Evolutionary conservation across 305 asterid genomes (phyloP), one percentile per base, ranked within the genome.

Genomic region (Galium porrigens): DNA sequence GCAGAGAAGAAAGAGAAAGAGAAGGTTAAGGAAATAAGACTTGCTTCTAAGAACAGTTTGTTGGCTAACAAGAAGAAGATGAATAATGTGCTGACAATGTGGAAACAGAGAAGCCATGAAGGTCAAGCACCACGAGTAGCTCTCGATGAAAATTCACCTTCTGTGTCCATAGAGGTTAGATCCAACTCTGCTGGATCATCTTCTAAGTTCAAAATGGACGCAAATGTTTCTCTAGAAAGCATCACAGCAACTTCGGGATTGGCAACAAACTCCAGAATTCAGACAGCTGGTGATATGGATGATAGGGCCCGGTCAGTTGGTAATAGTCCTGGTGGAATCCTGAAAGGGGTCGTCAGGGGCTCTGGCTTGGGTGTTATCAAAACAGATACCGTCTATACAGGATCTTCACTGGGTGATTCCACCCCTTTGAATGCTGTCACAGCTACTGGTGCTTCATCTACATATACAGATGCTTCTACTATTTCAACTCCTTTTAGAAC

Each of bases 1-100:
- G 99, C 97, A 41, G 97, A 92, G 79, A 92, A 89, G 86, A 92
- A 87, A 80, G 99, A 89, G 81, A 92, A 84, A 80, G 99, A 89
- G 74, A 89, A 78, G 66, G 42, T 82, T 27, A 92, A 92, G 73
- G 99, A 92, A 78, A 92, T 89, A 51, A 87, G 67, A 72, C 91
- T 92, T 34, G 96, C 99, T 57, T 91, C 98, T 37, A 92, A 89
- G 73, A 89, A 86, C 77, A 92, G 97, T 77, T 81, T 92, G 66
- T 76, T 92, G 76, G 99, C 99, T 64, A 92, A 79, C 83, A 92
- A 92, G 77, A 92, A 89, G 84, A 92, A 92, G 84, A 92, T 92
- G 99, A 89, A 75, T 78, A 92, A 92, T 75, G 97, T 92, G 70
- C 77, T 92, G 70, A 79, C 82, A 68, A 85, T 89, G 90, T 92